Conservation (phyloP, 441 rosid species). For the Populus hybrid region DNA sequence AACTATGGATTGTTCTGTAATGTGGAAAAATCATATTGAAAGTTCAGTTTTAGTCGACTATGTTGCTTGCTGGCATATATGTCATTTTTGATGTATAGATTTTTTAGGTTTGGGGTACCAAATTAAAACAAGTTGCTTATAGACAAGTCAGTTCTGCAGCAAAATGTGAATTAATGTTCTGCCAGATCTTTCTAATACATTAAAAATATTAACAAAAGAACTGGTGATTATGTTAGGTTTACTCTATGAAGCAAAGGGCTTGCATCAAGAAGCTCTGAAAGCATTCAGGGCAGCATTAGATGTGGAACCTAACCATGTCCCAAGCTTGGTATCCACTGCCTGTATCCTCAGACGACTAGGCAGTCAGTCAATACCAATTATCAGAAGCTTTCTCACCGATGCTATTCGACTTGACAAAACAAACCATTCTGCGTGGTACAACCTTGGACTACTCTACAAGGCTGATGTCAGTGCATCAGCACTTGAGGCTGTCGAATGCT, state of each 20-base stretch:
- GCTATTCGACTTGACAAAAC: slow-evolving; percentile 67
- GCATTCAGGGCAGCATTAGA: slow-evolving; percentile 57
- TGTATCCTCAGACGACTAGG: slow-evolving; percentile 49
- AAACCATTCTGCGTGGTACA: slow-evolving; percentile 73
- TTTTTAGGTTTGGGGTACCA: background rate
- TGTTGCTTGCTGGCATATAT: background rate
- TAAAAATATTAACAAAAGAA: background rate
- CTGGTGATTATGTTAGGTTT: slow-evolving; percentile 47
- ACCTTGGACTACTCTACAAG: slow-evolving; percentile 66
- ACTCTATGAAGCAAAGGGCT: slow-evolving; percentile 57
- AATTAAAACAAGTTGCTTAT: background rate
- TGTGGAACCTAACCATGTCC: slow-evolving; percentile 63
- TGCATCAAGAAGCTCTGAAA: slow-evolving; percentile 54
- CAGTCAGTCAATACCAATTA: slow-evolving; percentile 34
- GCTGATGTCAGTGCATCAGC: slow-evolving; percentile 43
- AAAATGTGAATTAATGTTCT: background rate
- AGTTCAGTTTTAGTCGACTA: background rate
- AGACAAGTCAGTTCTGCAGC: background rate
- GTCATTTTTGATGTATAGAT: background rate
- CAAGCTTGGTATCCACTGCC: slow-evolving; percentile 74
- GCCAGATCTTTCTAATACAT: background rate
- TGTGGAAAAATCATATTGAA: background rate
- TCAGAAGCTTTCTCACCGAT: slow-evolving; percentile 71
- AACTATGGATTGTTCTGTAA: no score
- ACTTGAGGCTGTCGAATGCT: slow-evolving; percentile 71